These are phyloP conservation scores for Periconia digitata DNA, from an alignment of 2,329 filamentous ascomycete genomes.

Conservation along the genomic window DNA sequence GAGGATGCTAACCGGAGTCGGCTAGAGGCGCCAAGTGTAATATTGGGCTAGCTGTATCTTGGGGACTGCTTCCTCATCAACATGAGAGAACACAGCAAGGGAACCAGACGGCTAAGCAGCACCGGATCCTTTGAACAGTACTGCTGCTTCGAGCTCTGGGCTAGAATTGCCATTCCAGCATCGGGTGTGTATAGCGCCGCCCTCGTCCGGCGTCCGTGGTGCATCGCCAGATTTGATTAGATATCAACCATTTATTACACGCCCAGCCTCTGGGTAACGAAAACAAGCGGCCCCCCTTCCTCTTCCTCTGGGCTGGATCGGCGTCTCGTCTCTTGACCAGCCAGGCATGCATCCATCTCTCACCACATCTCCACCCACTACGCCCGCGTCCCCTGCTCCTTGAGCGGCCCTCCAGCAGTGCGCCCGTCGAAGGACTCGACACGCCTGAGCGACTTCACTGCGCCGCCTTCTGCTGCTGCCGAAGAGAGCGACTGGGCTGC, in stretches of 20 bases:
- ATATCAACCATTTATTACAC: constrained; percentile 6
- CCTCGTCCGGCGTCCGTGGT: too few species aligned
- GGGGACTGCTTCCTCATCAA: too few species aligned
- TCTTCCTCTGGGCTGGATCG: constrained; percentile 22
- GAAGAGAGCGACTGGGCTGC: constrained; percentile 15
- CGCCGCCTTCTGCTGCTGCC: constrained; percentile 27
- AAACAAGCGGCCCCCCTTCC: constrained; percentile 3
- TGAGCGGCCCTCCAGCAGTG: constrained; percentile 26
- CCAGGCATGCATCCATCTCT: constrained; percentile 27
- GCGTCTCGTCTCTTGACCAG: constrained; percentile 13
- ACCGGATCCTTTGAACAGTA: too few species aligned
- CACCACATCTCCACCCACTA: constrained; percentile 24
- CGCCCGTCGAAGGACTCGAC: constrained; percentile 28
- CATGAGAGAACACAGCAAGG: too few species aligned
- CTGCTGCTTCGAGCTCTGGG: too few species aligned
- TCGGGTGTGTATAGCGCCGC: too few species aligned
- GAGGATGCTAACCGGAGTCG: too few species aligned
- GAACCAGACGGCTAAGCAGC: too few species aligned
- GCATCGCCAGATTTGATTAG: neutral
- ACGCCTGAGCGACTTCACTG: constrained; percentile 21
- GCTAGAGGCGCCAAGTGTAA: too few species aligned
- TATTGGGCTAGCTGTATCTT: too few species aligned
- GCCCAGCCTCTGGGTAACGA: constrained; percentile 26
- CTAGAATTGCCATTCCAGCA: too few species aligned
- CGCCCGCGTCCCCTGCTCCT: constrained; percentile 27